Percentiles rank a stretch among this genome's conserved stretches.
phyloP scores from a whole-genome alignment of 1,139 yeast genomes.

The Groenewaldozyma auringiensis region DNA sequence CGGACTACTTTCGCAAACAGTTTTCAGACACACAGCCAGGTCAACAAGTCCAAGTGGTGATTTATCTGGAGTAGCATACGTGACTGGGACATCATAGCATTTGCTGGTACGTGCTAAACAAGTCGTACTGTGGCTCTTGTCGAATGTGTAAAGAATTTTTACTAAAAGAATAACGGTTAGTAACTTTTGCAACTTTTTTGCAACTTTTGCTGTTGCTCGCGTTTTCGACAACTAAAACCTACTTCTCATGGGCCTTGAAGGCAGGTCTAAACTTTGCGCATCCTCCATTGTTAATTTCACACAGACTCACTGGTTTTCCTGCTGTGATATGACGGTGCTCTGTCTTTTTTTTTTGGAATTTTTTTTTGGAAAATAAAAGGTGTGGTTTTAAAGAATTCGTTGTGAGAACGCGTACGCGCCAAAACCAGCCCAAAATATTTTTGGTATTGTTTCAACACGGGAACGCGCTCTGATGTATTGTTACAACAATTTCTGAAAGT shows the following conservation, averaged over 20 bases:
- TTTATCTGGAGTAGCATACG: conserved; percentile 20
- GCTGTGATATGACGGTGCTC: not conserved
- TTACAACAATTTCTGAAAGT: too few relatives aligned
- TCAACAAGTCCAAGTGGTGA: conserved; percentile 29
- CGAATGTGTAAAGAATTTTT: conserved; percentile 33
- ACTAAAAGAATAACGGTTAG: conserved; percentile 14
- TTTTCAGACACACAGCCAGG: conserved; percentile 27
- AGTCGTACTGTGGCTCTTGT: conserved; percentile 24
- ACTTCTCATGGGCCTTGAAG: conserved; percentile 20
- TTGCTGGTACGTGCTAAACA: conserved; percentile 29
- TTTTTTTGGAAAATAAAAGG: not conserved
- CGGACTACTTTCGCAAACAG: conserved; percentile 30
- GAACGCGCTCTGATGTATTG: too few relatives aligned
- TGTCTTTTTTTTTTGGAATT: not conserved
- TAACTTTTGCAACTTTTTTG: too few relatives aligned
- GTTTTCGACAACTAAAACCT: conserved; percentile 7
- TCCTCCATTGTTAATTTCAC: not conserved
- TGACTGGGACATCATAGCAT: conserved; percentile 22
- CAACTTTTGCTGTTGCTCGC: conserved; percentile 3
- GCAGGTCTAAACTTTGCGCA: conserved; percentile 5
- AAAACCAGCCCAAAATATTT: too few relatives aligned
- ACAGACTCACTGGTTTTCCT: not conserved
- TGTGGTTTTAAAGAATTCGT: too few relatives aligned
- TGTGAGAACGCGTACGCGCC: too few relatives aligned
- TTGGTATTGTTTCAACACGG: too few relatives aligned